Evolutionary conservation across 345 rosid species (phyloP).

Genomic region (Citrus trifoliata): DNA sequence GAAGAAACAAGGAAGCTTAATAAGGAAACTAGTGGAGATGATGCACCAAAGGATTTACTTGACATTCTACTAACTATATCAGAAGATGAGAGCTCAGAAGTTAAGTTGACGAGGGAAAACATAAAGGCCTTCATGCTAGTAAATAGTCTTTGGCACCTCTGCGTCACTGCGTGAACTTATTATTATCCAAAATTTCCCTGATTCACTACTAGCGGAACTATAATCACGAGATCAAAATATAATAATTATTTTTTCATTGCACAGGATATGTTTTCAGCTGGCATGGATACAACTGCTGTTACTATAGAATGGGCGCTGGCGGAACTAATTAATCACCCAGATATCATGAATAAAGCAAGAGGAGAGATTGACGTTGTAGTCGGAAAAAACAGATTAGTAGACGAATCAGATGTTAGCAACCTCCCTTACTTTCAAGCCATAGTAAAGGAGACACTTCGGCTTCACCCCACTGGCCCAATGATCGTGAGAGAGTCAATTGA

Average conservation of each 20-base stretch:
- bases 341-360: slow-evolving; percentile 42
- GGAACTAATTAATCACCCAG: slow-evolving; percentile 65
- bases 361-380: slow-evolving; percentile 45
- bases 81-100: slow-evolving; percentile 45
- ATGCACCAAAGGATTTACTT: slow-evolving; percentile 37
- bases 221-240: background rate
- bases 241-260: background rate
- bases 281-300: slow-evolving; percentile 63
- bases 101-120: slow-evolving; percentile 44
- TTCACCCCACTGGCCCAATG: slow-evolving; percentile 70
- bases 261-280: slow-evolving; percentile 62
- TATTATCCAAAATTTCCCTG: background rate
- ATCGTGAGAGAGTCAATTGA: slow-evolving; percentile 50
- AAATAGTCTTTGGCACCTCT: background rate
- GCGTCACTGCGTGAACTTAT: background rate
- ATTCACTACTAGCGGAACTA: background rate
- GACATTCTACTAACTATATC: slow-evolving; percentile 39
- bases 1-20: slow-evolving; percentile 36
- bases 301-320: slow-evolving; percentile 64
- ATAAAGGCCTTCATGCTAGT: slow-evolving; percentile 60
- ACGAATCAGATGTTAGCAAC: slow-evolving; percentile 59
- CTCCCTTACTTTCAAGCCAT: slow-evolving; percentile 64
- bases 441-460: slow-evolving; percentile 27
- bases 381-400: slow-evolving; percentile 34
- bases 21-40: slow-evolving; percentile 6